Conservation (phyloP, 2,329 filamentous ascomycete genomes). For the Pseudogymnoascus sp. region DNA sequence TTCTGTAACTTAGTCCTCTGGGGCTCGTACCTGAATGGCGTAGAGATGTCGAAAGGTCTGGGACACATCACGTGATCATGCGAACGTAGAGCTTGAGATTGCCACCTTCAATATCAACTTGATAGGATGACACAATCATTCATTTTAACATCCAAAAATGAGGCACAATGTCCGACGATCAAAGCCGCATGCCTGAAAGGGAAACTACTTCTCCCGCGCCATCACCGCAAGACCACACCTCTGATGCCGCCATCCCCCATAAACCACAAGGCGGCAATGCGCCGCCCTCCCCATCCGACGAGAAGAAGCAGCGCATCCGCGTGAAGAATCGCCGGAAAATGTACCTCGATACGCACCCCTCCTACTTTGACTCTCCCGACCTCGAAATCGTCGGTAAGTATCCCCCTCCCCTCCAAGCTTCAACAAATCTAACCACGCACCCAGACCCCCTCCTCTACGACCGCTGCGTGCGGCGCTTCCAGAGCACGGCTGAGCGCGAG, state of each 20-base stretch:
- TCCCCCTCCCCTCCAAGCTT: neutral
- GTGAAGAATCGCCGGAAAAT: constrained; percentile 28
- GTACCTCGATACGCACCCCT: constrained; percentile 28
- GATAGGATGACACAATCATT: neutral
- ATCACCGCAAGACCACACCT: constrained; percentile 4
- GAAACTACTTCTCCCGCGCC: neutral
- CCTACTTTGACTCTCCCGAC: constrained; percentile 28
- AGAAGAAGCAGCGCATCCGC: constrained; percentile 16
- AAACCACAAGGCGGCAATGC: neutral
- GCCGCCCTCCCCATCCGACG: neutral
- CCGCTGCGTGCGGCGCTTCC: constrained; percentile 28
- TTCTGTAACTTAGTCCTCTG: neutral
- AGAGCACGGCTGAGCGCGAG: constrained; percentile 27
- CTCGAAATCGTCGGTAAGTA: constrained; percentile 27
- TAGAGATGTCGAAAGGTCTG: neutral
- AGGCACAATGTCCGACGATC: neutral
- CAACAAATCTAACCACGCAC: neutral
- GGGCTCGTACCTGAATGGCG: neutral
- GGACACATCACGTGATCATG: neutral
- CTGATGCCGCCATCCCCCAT: constrained; percentile 22
- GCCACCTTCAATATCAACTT: constrained; percentile 3
- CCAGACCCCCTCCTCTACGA: constrained; percentile 30
- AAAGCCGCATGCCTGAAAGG: neutral
- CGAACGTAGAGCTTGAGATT: neutral
- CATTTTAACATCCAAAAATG: neutral